Conservation (phyloP, 2,329 filamentous ascomycete genomes). For the Akanthomyces lecanii region DNA sequence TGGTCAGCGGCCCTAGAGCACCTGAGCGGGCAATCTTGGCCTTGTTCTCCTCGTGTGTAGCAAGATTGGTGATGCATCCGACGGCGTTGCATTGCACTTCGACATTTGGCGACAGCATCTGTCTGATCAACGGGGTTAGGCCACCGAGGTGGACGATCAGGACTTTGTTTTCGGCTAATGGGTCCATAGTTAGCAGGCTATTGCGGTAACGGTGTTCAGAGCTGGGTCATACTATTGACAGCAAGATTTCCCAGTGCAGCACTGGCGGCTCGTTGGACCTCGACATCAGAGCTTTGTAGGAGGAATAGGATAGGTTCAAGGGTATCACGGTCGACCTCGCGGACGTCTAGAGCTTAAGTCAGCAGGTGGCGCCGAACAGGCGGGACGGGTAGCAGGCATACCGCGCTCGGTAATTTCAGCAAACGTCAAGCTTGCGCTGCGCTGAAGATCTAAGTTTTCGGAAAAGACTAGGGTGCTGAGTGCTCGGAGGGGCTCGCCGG, state of each 20-base stretch:
- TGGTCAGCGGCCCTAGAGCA: constrained; percentile 83
- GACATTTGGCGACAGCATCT: constrained; percentile 97
- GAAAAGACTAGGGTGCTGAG: constrained; percentile 96
- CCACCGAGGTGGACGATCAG: constrained; percentile 90
- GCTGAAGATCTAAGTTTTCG: constrained; percentile 95
- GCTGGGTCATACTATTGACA: constrained; percentile 76
- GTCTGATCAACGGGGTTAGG: constrained; percentile 84
- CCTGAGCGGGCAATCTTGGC: constrained; percentile 96
- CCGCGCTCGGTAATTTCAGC: constrained; percentile 98
- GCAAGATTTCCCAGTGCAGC: constrained; percentile 93
- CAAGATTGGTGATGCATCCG: constrained; percentile 96
- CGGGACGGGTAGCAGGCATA: constrained; percentile 40
- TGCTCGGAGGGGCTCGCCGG: constrained; percentile 87
- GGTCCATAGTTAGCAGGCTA: constrained; percentile 38
- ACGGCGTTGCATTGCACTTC: constrained; percentile 99
- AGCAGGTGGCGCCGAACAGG: constrained; percentile 13
- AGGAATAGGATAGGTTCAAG: constrained; percentile 94
- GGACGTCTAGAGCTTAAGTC: constrained; percentile 66
- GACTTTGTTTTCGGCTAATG: constrained; percentile 90
- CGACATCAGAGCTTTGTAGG: constrained; percentile 90
- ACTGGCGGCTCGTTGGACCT: constrained; percentile 94
- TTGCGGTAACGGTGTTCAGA: neutral
- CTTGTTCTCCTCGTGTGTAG: constrained; percentile 98
- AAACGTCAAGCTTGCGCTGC: constrained; percentile 96
- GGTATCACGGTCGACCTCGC: constrained; percentile 91